Base-by-base conservation (phyloP, 2,329 filamentous ascomycete genomes). In the Fusarium haematococcum region DNA sequence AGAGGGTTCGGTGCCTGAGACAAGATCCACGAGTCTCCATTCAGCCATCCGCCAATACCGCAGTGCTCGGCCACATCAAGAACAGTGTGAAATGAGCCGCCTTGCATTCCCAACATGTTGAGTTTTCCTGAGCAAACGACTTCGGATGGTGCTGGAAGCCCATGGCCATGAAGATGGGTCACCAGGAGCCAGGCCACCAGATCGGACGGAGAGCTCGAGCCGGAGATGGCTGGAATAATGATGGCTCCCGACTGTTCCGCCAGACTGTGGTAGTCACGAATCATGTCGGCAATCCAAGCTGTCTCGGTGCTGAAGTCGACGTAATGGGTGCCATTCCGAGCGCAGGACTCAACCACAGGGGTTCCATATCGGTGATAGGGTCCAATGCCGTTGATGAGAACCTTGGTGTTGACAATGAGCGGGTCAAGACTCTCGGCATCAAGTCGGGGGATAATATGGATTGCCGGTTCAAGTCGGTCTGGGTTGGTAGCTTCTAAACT, bases 261-360 rank as follows among this genome's bases (percentile, higher is more conserved):
- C 32, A 58, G 27, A 13, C 33, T 23, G 23, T 65, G 33, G 20
- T 65, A 63, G 14, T 9, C 43, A 27, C 16, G n/a, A 20, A 52
- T 30, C 43, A 63, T 63, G 16, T 63, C 30, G 18, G 43, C 43
- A 41, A 63, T 63, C 60, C 60, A 63, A 18, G 39, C 60, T n/a
- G 60, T 63, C 43, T 63, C 43, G 23, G 60, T 63, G 32, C 60
- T 63, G 23, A 63, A 63, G 20, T 63, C 60, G 43, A 63, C 60
- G n/a, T 63, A 63, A n/a, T 63, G 60, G 11, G 60, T 63, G n/a
- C 60, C 60, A 25, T 63, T 63, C 13, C 20, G 32, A 4, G 60
- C 60, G 48, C 60, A 54, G 5, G 60, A 52, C 43, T 39, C 43
- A 11, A 63, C 60, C 18, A 54, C 60, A 10, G 43, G 60, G 30